Conservation (phyloP, 352 stramenopile species). For the Thalassiosira ordinaria region DNA sequence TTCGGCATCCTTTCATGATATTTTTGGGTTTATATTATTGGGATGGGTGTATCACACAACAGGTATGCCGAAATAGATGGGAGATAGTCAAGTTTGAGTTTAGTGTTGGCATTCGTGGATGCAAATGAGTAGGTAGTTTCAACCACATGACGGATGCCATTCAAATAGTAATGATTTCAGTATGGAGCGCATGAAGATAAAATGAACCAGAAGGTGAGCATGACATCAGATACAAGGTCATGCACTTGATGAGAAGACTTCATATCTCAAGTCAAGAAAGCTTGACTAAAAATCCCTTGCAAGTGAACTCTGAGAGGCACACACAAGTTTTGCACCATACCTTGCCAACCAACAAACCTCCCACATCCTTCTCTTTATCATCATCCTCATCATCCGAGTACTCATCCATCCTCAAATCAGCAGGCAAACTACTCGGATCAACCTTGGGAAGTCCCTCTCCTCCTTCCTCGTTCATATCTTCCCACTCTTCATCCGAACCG, state of each 20-base stretch:
- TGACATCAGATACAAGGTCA: no score
- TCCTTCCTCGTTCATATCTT: slow-evolving; percentile 39
- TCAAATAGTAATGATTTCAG: slow-evolving; percentile 28
- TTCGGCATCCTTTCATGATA: slow-evolving; percentile 71
- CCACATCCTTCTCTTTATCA: slow-evolving; percentile 62
- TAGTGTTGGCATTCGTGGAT: no score
- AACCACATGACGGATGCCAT: slow-evolving; percentile 28
- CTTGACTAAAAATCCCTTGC: no score
- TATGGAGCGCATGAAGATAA: not conserved
- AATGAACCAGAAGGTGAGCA: no score
- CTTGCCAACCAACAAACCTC: slow-evolving; percentile 75
- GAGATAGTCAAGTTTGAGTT: not conserved
- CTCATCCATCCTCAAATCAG: slow-evolving; percentile 86
- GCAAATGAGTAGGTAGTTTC: no score
- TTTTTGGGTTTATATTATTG: slow-evolving; percentile 32
- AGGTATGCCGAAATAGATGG: slow-evolving; percentile 56
- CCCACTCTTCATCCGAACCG: slow-evolving; percentile 19
- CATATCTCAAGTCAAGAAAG: no score
- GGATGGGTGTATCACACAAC: slow-evolving; percentile 56
- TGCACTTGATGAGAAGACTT: no score
- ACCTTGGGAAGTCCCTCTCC: slow-evolving; percentile 50
- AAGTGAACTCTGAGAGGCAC: no score
- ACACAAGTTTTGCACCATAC: no score
- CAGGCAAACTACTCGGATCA: slow-evolving; percentile 68
- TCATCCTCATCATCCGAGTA: slow-evolving; percentile 85